Conservation (phyloP, 2,329 filamentous ascomycete species). For the Chrysoporthe puriensis region DNA sequence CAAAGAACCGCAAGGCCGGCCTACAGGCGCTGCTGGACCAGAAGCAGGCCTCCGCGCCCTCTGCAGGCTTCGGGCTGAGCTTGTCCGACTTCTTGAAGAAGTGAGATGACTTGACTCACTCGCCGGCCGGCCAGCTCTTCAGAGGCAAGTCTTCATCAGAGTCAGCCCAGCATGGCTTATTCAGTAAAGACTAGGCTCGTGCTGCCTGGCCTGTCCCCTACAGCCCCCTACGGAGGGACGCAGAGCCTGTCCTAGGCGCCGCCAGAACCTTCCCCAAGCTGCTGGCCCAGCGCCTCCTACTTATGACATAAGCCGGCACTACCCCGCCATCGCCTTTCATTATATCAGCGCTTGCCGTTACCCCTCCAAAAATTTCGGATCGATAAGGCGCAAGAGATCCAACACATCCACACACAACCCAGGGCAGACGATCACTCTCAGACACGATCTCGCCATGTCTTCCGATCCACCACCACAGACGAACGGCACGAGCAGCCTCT, state of each 20-base stretch:
- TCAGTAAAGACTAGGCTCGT: too few species aligned
- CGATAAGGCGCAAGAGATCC: constrained; percentile 6
- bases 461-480: constrained; percentile 40
- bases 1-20: constrained; percentile 66
- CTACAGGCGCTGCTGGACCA: constrained; percentile 68
- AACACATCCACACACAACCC: not conserved
- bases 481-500: constrained; percentile 37
- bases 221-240: too few species aligned
- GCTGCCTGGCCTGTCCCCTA: too few species aligned
- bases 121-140: not conserved
- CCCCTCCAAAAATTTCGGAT: constrained; percentile 44
- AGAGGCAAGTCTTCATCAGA: not conserved
- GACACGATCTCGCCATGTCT: constrained; percentile 19
- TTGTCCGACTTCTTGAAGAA: constrained; percentile 60
- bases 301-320: constrained; percentile 40
- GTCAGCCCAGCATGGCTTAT: not conserved
- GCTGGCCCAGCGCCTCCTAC: constrained; percentile 20
- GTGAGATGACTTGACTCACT: constrained; percentile 18
- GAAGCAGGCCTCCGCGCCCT: constrained; percentile 45
- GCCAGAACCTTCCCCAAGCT: constrained; percentile 34
- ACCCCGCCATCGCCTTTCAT: constrained; percentile 40
- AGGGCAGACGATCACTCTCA: not conserved
- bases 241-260: not conserved
- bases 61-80: constrained; percentile 48
- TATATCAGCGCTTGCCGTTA: constrained; percentile 31